Evolutionary conservation across 345 rosid species (phyloP), one percentile per base, ranked within the genome.

Genomic region (Salix arbutifolia): DNA sequence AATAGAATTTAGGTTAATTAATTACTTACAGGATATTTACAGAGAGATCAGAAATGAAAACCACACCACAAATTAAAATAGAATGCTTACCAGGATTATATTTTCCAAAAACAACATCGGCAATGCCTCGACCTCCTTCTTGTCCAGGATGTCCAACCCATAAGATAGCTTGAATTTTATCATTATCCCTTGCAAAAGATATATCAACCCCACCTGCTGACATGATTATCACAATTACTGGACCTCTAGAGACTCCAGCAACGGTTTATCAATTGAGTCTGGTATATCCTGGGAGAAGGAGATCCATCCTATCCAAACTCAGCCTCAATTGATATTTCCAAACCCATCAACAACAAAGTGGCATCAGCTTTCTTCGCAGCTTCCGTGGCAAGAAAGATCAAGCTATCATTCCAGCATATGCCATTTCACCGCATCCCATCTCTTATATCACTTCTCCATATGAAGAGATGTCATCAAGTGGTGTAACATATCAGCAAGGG

Each of bases 141-240:
- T 89, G 82, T 60, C 92, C 97, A 28, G 97, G 92, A 56, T 84
- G 86, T 44, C 91, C 91, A 7, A 85, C 94, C 91, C 94, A 90
- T 48, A 86, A 26, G 35, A 89, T 84, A 23, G 84, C 81, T 1
- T 73, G 12, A 37, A 89, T 84, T 17, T 84, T 12, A 5, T 60
- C 25, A 65, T 85, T 76, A 3, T 80, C 52, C 74, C 81, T 84
- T 31, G 84, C 86, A 21, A 88, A 89, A 0, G 84, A 70, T 56
- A 91, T 79, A 65, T 91, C 94, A 2, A 91, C 78, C 2, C 86
- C 84, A 17, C 91, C 90, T 0, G 84, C 94, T 0, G 90, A 77
- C 86, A 90, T 77, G 42, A 92, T 74, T 12, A 90, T 93, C 70
- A 90, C 83, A 69, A 90, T 65, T 12, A 90, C 86, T 0, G 91